Percentiles rank a stretch among this genome's conserved stretches.
phyloP scores from a whole-genome alignment of 2,329 filamentous ascomycete genomes.

The Neonectria punicea region DNA sequence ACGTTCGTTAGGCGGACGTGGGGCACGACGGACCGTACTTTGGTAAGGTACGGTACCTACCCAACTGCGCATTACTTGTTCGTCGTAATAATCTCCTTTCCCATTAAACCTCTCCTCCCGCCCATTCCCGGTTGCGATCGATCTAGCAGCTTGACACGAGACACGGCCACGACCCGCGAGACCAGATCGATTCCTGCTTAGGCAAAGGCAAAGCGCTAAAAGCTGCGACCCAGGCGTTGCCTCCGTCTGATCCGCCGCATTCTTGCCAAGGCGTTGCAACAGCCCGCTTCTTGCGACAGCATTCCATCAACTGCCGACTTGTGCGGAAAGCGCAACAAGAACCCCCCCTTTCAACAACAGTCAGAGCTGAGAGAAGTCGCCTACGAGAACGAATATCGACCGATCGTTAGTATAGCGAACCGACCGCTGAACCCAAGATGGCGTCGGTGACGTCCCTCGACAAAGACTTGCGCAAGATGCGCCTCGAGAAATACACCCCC shows the following conservation, averaged over 20 bases:
- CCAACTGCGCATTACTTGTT: slow-evolving; percentile 18
- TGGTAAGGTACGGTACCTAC: neutral
- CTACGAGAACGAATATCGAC: neutral
- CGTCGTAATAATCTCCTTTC: slow-evolving; percentile 1
- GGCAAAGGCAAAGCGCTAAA: slow-evolving; percentile 24
- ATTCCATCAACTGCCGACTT: slow-evolving; percentile 15
- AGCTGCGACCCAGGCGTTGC: neutral
- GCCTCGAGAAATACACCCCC: slow-evolving; percentile 92
- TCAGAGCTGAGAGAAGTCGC: neutral
- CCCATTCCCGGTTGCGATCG: slow-evolving; percentile 1
- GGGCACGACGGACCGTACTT: slow-evolving; percentile 7
- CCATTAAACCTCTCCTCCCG: neutral
- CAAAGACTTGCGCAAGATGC: slow-evolving; percentile 93
- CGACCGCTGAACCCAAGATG: slow-evolving; percentile 63
- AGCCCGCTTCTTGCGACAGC: slow-evolving; percentile 15
- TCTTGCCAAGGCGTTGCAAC: neutral
- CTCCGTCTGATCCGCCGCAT: slow-evolving; percentile 6
- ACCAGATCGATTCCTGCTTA: neutral
- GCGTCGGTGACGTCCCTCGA: slow-evolving; percentile 93
- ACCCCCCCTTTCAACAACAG: neutral
- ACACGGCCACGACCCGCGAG: neutral
- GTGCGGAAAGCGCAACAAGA: neutral
- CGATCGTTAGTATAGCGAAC: neutral
- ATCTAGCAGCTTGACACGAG: neutral
- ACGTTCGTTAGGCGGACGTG: slow-evolving; percentile 24